Base-by-base conservation (phyloP, 805 yeast species). In the Suhomyces sp. region DNA sequence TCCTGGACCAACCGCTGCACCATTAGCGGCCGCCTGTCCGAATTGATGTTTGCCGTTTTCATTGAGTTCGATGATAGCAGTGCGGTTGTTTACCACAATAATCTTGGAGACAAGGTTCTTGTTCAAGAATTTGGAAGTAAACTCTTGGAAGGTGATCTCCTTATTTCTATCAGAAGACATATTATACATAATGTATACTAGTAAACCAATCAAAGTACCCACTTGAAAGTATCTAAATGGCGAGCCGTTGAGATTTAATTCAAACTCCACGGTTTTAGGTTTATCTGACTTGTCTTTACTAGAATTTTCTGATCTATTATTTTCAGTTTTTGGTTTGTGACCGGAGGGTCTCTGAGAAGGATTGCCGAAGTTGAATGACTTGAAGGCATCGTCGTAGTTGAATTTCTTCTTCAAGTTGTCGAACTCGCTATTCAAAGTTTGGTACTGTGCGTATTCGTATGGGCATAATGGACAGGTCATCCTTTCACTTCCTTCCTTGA, bases 141-240 rank as follows among this genome's bases (percentile, higher is more conserved):
- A 93, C 64, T 93, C 96, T 73, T 94, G 98, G 87, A 91, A 94
- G 2, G 97, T 85, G 54, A 93, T 77, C 63, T 89, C 91, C 48
- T 66, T 64, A 36, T 56, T 45, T 36, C 22, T 31, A 7, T 66
- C 70, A 24, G 51, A 57, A 6, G 57, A 54, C 45, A 62, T 47
- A 44, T 54, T 54, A 55, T 57, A 63, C 10, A 70, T 27, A 24
- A 66, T 51, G 49, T 66, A 64, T 36, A 62, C 38, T 22, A 64
- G 52, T 44, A 74, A 58, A 15, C 73, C 72, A 35, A 64, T 63
- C 1, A 68, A 52, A n/a, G 70, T 46, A 23, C 73, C 74, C 29
- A 71, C 35, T 55, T 69, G 74, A 53, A 72, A 68, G 48, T 62
- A 57, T 29, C 59, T 65, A 52, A 62, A 58, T 23, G 61, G 57